Conservation (phyloP, 371 early-diverging fungal species). For the Blyttiomyces sp. region DNA sequence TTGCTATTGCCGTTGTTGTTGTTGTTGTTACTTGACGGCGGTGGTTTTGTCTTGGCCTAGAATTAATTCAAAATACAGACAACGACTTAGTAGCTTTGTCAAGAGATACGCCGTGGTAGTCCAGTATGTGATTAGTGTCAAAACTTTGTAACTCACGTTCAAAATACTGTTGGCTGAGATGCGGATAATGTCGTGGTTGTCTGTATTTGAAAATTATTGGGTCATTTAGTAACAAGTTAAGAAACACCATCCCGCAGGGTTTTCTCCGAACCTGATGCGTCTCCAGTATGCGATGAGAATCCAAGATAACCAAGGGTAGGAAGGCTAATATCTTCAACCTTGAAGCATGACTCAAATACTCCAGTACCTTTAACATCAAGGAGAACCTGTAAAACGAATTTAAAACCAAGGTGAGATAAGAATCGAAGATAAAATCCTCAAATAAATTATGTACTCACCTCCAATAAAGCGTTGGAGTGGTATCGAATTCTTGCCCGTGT, state of each 20-base stretch:
- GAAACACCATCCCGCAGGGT: background rate
- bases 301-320: conserved; percentile 79
- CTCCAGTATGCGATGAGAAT: conserved; percentile 89
- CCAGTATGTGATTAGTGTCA: background rate
- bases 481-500: conserved; percentile 79
- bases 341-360: conserved; percentile 81
- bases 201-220: conserved; percentile 28
- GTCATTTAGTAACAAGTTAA: background rate
- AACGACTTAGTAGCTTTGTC: background rate
- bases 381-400: conserved; percentile 9
- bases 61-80: background rate
- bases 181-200: conserved; percentile 77
- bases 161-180: conserved; percentile 44
- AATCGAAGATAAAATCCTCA: background rate
- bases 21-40: background rate
- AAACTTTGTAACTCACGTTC: conserved; percentile 8
- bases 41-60: background rate
- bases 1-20: background rate
- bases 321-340: conserved; percentile 63
- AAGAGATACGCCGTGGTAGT: background rate
- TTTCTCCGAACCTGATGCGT: conserved; percentile 59
- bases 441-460: conserved; percentile 35
- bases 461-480: conserved; percentile 61
- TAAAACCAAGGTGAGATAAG: background rate
- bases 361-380: conserved; percentile 59